phyloP scores from a whole-genome alignment of 345 rosid species.

The Raphanus raphanistrum region DNA sequence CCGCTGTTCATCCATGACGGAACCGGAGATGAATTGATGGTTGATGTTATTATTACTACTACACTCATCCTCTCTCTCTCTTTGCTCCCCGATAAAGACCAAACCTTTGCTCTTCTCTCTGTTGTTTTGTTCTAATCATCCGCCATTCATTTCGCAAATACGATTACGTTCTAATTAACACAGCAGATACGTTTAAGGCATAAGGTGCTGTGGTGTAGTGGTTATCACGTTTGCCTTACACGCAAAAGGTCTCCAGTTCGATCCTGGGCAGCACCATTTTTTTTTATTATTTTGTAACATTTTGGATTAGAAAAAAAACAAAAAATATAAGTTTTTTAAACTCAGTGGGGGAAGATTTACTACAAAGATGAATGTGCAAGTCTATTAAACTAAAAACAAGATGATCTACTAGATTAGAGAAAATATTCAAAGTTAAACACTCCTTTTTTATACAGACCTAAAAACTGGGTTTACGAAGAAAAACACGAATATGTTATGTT shows the following conservation, averaged over 20 bases:
- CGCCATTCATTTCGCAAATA: background rate
- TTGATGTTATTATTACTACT: slow-evolving; percentile 19
- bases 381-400: background rate
- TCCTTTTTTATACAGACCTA: slow-evolving; percentile 7
- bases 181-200: too few relatives aligned
- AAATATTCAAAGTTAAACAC: background rate
- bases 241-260: slow-evolving; percentile 37
- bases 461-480: background rate
- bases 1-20: slow-evolving; percentile 7
- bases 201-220: slow-evolving; percentile 43
- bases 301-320: background rate
- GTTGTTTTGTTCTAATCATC: background rate
- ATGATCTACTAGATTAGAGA: background rate
- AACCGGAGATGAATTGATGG: slow-evolving; percentile 36
- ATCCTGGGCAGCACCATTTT: slow-evolving; percentile 31
- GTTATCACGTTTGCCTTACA: slow-evolving; percentile 41
- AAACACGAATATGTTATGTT: background rate
- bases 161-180: too few relatives aligned
- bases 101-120: background rate
- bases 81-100: background rate
- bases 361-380: background rate
- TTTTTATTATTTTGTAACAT: too few relatives aligned
- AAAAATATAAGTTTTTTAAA: background rate
- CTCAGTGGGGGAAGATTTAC: background rate
- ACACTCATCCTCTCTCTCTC: background rate